These are phyloP conservation scores for Cymodocea nodosa DNA, from an alignment of 116 monocot genomes.

Conservation along the genomic window DNA sequence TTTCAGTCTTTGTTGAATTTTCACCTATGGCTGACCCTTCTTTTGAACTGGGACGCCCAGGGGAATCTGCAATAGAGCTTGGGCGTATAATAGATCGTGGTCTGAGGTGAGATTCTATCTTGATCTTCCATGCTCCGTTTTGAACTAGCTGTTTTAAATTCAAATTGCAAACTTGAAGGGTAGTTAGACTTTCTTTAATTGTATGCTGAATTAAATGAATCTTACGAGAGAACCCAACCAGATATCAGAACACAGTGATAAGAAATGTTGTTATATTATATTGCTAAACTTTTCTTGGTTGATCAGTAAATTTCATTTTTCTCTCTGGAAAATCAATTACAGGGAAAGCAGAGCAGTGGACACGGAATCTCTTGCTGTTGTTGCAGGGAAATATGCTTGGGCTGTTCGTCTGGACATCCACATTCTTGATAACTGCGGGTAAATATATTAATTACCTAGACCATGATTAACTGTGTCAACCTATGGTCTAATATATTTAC, in stretches of 20 bases:
- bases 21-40: conserved; percentile 96
- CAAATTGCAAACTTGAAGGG: too few relatives aligned
- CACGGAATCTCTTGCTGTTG: conserved; percentile 87
- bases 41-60: conserved; percentile 78
- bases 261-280: too few relatives aligned
- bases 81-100: conserved; percentile 93
- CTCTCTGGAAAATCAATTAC: conserved; percentile 1
- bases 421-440: conserved; percentile 99
- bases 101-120: conserved; percentile 38
- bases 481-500: not conserved
- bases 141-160: too few relatives aligned
- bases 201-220: too few relatives aligned
- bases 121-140: not conserved
- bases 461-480: not conserved
- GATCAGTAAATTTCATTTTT: not conserved
- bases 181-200: too few relatives aligned
- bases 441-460: conserved; percentile 5
- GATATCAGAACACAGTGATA: too few relatives aligned
- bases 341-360: conserved; percentile 98
- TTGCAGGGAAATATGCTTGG: conserved; percentile 88
- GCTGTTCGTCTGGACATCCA: conserved; percentile 84
- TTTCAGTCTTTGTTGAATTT: conserved; percentile 70
- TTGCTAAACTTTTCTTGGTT: too few relatives aligned
- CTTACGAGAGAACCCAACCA: too few relatives aligned
- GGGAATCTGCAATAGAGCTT: conserved; percentile 71